These are phyloP conservation scores for Cardiospermum halicacabum DNA, from an alignment of 345 rosid species.

Conservation along the genomic window DNA sequence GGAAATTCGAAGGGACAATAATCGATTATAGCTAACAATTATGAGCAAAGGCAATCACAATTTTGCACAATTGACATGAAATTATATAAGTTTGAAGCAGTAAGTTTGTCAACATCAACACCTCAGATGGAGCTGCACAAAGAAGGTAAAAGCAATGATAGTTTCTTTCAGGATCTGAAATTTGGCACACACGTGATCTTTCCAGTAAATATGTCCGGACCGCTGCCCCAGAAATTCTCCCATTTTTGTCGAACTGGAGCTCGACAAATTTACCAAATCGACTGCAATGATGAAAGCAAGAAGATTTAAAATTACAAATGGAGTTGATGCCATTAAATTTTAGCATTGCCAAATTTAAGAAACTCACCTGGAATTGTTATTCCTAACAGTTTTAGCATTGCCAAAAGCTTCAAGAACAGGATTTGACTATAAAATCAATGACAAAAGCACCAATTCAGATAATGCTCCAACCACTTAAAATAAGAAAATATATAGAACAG, in stretches of 20 bases:
- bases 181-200: constrained; percentile 99
- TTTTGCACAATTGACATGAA: constrained; percentile 11
- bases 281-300: constrained; percentile 41
- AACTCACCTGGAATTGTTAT: constrained; percentile 92
- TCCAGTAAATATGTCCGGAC: constrained; percentile 93
- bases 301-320: constrained; percentile 12
- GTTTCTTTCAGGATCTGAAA: constrained; percentile 96
- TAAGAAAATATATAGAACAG: neutral
- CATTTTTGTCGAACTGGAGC: constrained; percentile 96
- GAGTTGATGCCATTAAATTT: constrained; percentile 3
- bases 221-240: constrained; percentile 99
- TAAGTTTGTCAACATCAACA: constrained; percentile 26
- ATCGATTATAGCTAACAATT: constrained; percentile 12
- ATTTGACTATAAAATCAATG: constrained; percentile 68
- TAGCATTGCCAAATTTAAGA: constrained; percentile 10
- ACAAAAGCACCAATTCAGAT: constrained; percentile 22
- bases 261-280: constrained; percentile 99
- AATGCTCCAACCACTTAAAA: constrained; percentile 11
- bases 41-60: neutral
- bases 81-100: constrained; percentile 10
- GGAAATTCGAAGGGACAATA: constrained; percentile 19
- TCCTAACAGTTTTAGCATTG: constrained; percentile 96
- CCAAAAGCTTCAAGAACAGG: constrained; percentile 99
- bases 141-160: constrained; percentile 96
- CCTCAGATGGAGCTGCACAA: constrained; percentile 98